Evolutionary conservation across 352 stramenopile genomes (phyloP).

Genomic region (Pythium sukuiense): DNA sequence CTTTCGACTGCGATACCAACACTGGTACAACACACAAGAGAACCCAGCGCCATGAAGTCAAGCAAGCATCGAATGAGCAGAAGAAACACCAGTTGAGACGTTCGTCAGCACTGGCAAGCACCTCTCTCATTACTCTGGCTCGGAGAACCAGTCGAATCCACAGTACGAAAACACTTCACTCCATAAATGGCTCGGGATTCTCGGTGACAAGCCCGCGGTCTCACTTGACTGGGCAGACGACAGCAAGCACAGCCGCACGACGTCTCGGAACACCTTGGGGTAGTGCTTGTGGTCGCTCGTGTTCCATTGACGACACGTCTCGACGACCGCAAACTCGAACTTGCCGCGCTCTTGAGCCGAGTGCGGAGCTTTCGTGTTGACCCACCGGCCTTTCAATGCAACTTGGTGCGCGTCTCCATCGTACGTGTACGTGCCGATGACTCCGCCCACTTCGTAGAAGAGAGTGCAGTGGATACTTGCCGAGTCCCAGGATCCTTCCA

Average conservation of each 20-base stretch:
- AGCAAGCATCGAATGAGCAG: too few relatives aligned
- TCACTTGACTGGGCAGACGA: too few relatives aligned
- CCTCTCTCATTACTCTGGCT: too few relatives aligned
- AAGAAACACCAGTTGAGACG: too few relatives aligned
- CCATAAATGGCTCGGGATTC: neutral
- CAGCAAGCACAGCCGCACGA: neutral
- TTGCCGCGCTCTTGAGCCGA: neutral
- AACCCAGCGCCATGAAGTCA: too few relatives aligned
- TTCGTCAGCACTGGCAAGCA: too few relatives aligned
- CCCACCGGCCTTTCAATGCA: neutral
- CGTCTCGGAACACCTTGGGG: neutral
- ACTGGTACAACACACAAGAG: too few relatives aligned
- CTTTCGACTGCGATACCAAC: too few relatives aligned
- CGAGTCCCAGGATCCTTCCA: slow-evolving; percentile 1
- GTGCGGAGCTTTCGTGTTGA: neutral
- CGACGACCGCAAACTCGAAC: neutral
- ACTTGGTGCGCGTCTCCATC: neutral
- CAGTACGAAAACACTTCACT: slow-evolving; percentile 12
- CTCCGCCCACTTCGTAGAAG: neutral
- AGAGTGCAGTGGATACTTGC: neutral
- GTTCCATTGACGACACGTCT: slow-evolving; percentile 3
- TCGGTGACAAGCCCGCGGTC: too few relatives aligned
- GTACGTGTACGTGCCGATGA: neutral
- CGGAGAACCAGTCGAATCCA: slow-evolving; percentile 6
- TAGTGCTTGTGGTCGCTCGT: neutral